A percentile compares a stretch with the other conserved stretches of the same genome.
These are phyloP conservation scores for Rhizopus arrhizus DNA, from an alignment of 371 early-diverging fungal species.

Conservation along the genomic window DNA sequence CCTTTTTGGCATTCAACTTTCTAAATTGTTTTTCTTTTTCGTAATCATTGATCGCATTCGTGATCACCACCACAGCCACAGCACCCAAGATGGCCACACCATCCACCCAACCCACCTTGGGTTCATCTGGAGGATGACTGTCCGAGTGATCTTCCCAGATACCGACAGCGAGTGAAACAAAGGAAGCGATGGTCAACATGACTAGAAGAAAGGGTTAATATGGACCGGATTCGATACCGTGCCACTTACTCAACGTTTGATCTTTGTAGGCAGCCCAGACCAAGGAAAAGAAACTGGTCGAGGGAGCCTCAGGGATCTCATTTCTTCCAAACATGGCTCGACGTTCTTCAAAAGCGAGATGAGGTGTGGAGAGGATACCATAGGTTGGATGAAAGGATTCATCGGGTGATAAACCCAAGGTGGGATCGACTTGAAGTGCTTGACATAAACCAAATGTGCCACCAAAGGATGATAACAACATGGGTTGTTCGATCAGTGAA, in stretches of 20 bases:
- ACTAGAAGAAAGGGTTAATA: constrained; percentile 35
- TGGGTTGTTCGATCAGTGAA: constrained; percentile 57
- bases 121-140: constrained; percentile 49
- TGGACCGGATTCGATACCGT: not conserved
- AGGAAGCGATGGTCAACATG: constrained; percentile 72
- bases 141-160: constrained; percentile 72
- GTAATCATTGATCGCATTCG: constrained; percentile 80
- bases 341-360: constrained; percentile 40
- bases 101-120: constrained; percentile 66
- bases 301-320: constrained; percentile 59
- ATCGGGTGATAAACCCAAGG: constrained; percentile 61
- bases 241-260: constrained; percentile 44
- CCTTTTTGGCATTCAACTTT: constrained; percentile 74
- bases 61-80: constrained; percentile 75
- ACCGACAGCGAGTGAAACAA: constrained; percentile 81
- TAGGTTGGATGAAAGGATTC: constrained; percentile 46
- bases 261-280: constrained; percentile 61
- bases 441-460: constrained; percentile 57
- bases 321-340: constrained; percentile 59
- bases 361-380: constrained; percentile 16
- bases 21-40: constrained; percentile 81
- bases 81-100: constrained; percentile 76
- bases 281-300: constrained; percentile 62
- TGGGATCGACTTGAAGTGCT: constrained; percentile 63
- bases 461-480: constrained; percentile 56